Evolutionary conservation across 192 early-diverging fungal species (phyloP).

Genomic region (Coemansia sp.): DNA sequence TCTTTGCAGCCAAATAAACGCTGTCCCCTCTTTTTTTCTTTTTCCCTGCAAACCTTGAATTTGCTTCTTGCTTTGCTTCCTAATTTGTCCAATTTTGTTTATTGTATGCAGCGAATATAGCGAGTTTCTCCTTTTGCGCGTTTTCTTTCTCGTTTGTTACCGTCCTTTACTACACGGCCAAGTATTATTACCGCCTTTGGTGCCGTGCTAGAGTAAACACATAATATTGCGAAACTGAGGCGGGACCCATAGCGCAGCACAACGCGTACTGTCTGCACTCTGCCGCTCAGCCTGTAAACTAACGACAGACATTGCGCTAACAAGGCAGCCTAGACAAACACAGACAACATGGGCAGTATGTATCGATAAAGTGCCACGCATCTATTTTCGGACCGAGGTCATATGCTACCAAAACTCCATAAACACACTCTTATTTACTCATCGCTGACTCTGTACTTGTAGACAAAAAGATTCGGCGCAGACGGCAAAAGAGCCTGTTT

Average conservation of each 20-base stretch:
- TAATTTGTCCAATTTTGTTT: not conserved
- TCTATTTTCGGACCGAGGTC: not conserved
- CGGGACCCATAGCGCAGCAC: not conserved
- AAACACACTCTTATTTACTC: not conserved
- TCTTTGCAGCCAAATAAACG: not conserved
- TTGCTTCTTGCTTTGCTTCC: not conserved
- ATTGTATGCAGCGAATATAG: constrained; percentile 8
- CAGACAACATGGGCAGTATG: constrained; percentile 3
- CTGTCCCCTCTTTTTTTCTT: constrained; percentile 1
- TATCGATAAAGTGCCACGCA: constrained; percentile 2
- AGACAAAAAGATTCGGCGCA: constrained; percentile 51
- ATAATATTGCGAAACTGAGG: not conserved
- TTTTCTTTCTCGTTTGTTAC: constrained; percentile 1
- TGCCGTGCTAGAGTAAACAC: not conserved
- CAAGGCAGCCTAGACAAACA: not conserved
- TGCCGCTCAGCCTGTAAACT: not conserved
- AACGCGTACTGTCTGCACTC: not conserved
- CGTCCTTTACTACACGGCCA: not conserved
- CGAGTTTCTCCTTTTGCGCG: constrained; percentile 4
- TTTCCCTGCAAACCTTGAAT: constrained; percentile 8
- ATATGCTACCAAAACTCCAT: not conserved
- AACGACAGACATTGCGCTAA: not conserved
- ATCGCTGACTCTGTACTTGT: not conserved
- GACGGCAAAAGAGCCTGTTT: constrained; percentile 50
- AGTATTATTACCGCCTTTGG: not conserved